phyloP scores from a whole-genome alignment of 768 basidiomycete genomes.

The Mycena belliarum region DNA sequence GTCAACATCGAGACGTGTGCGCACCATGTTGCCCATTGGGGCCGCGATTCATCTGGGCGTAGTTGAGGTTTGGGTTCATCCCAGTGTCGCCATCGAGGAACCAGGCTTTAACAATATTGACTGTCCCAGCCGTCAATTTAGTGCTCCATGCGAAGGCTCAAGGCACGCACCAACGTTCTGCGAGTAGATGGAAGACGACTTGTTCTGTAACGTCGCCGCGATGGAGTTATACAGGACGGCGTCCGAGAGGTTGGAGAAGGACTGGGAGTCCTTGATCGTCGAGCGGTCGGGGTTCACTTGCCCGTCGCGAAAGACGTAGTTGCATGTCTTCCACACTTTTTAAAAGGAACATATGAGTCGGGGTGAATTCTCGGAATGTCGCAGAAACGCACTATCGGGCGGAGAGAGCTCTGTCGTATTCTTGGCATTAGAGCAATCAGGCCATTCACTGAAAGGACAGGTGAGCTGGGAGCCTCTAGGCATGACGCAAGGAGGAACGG shows the following conservation, averaged over 20 bases:
- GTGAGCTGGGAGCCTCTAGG: not conserved
- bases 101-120: conserved; percentile 53
- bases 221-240: conserved; percentile 23
- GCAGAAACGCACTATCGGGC: conserved; percentile 55
- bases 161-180: conserved; percentile 36
- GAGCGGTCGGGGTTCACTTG: conserved; percentile 65
- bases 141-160: not conserved
- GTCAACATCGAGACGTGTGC: not conserved
- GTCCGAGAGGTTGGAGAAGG: conserved; percentile 57
- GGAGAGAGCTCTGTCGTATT: conserved; percentile 57
- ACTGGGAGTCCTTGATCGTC: conserved; percentile 53
- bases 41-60: conserved; percentile 51
- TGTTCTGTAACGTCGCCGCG: conserved; percentile 33
- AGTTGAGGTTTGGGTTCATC: conserved; percentile 70
- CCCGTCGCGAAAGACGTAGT: conserved; percentile 60
- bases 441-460: conserved; percentile 69
- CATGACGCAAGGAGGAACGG: not conserved
- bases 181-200: conserved; percentile 42
- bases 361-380: conserved; percentile 8
- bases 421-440: conserved; percentile 57
- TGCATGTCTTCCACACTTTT: conserved; percentile 50
- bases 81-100: conserved; percentile 55
- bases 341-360: not conserved
- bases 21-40: conserved; percentile 40
- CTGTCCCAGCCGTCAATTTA: conserved; percentile 26